These are phyloP conservation scores for Colletotrichum musicola DNA, from an alignment of 2,329 filamentous ascomycete genomes.

Conservation along the genomic window DNA sequence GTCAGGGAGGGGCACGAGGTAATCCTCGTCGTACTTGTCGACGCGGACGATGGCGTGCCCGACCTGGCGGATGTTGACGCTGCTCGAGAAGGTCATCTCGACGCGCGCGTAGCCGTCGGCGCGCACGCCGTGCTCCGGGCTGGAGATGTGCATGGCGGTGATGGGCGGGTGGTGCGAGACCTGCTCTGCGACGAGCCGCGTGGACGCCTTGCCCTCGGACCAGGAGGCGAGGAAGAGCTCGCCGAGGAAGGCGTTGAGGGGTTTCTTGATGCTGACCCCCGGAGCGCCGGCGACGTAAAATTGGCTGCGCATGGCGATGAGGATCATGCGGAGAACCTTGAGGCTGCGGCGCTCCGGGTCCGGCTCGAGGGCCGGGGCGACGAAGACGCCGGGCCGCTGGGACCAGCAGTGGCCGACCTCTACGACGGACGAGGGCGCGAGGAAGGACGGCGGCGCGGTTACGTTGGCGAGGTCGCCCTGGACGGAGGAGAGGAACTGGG, in stretches of 20 bases:
- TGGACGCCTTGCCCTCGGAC: conserved; percentile 46
- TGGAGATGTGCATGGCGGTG: conserved; percentile 63
- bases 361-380: conserved; percentile 59
- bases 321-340: conserved; percentile 60
- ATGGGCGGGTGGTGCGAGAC: conserved; percentile 67
- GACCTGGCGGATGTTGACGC: conserved; percentile 63
- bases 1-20: conserved; percentile 61
- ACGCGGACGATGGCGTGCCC: conserved; percentile 63
- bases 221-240: conserved; percentile 62
- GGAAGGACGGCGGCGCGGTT: conserved; percentile 63
- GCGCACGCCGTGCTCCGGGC: conserved; percentile 57
- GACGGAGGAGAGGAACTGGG: conserved; percentile 44
- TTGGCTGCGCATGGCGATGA: conserved; percentile 60
- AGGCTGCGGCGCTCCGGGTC: conserved; percentile 58
- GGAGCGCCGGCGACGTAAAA: conserved; percentile 61
- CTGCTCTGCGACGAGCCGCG: conserved; percentile 58
- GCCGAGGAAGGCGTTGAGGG: conserved; percentile 65
- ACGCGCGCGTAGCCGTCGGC: conserved; percentile 65
- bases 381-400: conserved; percentile 61
- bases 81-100: conserved; percentile 64
- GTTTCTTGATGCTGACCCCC: conserved; percentile 63
- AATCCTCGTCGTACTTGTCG: conserved; percentile 63
- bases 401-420: conserved; percentile 66
- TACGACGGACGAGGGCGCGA: conserved; percentile 62
- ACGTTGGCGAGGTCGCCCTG: conserved; percentile 66